These are phyloP conservation scores for Leccinum fallax DNA, from an alignment of 1,284 basidiomycete genomes.

Conservation along the genomic window DNA sequence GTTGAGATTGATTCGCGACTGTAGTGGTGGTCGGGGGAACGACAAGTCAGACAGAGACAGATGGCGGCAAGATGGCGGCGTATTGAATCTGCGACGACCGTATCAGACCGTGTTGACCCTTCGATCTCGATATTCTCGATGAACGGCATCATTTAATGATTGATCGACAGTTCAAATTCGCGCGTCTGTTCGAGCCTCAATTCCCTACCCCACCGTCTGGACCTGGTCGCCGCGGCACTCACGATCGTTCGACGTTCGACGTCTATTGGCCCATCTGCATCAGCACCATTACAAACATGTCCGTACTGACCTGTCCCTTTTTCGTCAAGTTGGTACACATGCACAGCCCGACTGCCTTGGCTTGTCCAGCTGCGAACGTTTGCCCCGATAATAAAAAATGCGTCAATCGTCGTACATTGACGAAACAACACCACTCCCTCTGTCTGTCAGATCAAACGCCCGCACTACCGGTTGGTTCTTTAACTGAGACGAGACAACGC, in stretches of 20 bases:
- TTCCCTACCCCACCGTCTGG: not conserved
- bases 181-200: not conserved
- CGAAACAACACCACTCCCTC: not conserved
- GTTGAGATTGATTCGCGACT: slow-evolving; percentile 4
- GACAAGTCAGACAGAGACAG: not conserved
- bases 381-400: slow-evolving; percentile 1
- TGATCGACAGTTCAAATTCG: slow-evolving; percentile 1
- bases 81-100: not conserved
- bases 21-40: not conserved
- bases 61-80: not conserved
- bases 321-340: not conserved
- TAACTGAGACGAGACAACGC: slow-evolving; percentile 9
- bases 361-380: not conserved
- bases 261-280: not conserved
- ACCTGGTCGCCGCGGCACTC: slow-evolving; percentile 7
- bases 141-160: slow-evolving; percentile 11
- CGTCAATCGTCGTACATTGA: not conserved
- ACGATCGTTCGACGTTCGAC: not conserved
- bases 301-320: not conserved
- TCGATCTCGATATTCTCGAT: slow-evolving; percentile 4
- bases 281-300: no score
- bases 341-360: not conserved
- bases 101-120: slow-evolving; percentile 2
- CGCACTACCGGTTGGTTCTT: not conserved
- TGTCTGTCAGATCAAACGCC: not conserved